Conservation (phyloP, 371 early-diverging fungal species). For the Basidiobolus meristosporus region DNA sequence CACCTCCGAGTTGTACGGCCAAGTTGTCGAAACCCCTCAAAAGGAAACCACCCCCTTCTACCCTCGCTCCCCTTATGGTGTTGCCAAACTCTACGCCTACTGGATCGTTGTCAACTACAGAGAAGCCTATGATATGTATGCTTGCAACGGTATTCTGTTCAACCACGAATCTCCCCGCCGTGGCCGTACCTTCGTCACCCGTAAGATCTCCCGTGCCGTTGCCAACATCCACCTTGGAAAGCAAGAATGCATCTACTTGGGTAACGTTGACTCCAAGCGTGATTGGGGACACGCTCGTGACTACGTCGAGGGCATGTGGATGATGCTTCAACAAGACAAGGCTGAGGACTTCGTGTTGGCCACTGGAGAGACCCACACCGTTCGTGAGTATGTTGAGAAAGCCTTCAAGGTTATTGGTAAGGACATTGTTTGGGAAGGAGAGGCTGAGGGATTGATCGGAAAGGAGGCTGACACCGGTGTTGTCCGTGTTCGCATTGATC, state of each 20-base stretch:
- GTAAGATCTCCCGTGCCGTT: slow-evolving; percentile 68
- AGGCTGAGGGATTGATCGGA: slow-evolving; percentile 51
- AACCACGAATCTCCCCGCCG: slow-evolving; percentile 75
- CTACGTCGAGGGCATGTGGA: slow-evolving; percentile 75
- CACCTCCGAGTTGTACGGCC: slow-evolving; percentile 67
- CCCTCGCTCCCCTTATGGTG: slow-evolving; percentile 67
- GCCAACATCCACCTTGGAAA: slow-evolving; percentile 52
- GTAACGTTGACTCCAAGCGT: slow-evolving; percentile 70
- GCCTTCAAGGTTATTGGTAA: slow-evolving; percentile 47
- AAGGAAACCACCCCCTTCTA: slow-evolving; percentile 79
- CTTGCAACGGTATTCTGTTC: slow-evolving; percentile 73
- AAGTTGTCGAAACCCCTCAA: slow-evolving; percentile 63
- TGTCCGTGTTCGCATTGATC: slow-evolving; percentile 49
- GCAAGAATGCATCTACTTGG: slow-evolving; percentile 52
- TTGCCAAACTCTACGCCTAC: slow-evolving; percentile 67
- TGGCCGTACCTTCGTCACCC: slow-evolving; percentile 69
- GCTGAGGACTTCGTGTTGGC: slow-evolving; percentile 72
- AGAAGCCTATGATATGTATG: slow-evolving; percentile 64
- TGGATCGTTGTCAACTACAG: slow-evolving; percentile 73
- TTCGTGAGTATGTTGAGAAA: slow-evolving; percentile 62
- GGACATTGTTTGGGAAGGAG: slow-evolving; percentile 59
- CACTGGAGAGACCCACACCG: slow-evolving; percentile 69
- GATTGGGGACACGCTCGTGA: slow-evolving; percentile 83
- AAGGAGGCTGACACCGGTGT: slow-evolving; percentile 39
- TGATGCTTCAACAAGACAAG: slow-evolving; percentile 62